Evolutionary conservation across 2,329 filamentous ascomycete species (phyloP).

Genomic region (Pestalotiopsis sp.): DNA sequence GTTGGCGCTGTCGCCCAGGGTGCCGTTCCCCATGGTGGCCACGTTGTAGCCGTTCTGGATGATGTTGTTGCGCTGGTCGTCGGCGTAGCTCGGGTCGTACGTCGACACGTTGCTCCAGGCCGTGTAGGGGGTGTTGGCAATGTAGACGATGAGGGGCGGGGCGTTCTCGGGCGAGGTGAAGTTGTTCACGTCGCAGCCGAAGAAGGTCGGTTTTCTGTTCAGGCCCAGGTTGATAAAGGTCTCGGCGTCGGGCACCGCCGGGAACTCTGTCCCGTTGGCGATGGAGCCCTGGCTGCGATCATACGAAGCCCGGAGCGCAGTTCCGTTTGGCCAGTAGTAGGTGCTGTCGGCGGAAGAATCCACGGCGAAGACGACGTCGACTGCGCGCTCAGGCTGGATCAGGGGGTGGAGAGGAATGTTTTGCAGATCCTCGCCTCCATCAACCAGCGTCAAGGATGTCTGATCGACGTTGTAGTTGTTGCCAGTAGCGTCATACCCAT

Average conservation of each 20-base stretch:
- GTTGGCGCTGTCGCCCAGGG: constrained; percentile 45
- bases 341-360: constrained; percentile 76
- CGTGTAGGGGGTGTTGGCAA: constrained; percentile 84
- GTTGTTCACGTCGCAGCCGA: constrained; percentile 73
- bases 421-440: constrained; percentile 76
- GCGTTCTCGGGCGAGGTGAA: constrained; percentile 37
- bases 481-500: constrained; percentile 55
- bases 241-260: constrained; percentile 70
- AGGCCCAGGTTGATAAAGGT: constrained; percentile 78
- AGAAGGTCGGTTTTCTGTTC: constrained; percentile 76
- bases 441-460: constrained; percentile 68
- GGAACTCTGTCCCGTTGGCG: constrained; percentile 71
- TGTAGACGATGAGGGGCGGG: constrained; percentile 77
- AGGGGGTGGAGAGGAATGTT: constrained; percentile 80
- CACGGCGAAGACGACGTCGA: constrained; percentile 82
- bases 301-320: constrained; percentile 73
- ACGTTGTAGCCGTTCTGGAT: constrained; percentile 86
- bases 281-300: constrained; percentile 59
- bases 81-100: constrained; percentile 66
- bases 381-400: constrained; percentile 69
- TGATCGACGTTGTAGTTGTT: constrained; percentile 59
- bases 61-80: constrained; percentile 71
- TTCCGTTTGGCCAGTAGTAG: constrained; percentile 76
- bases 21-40: constrained; percentile 81
- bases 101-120: constrained; percentile 79